These are phyloP conservation scores for Neurospora sp. DNA, from an alignment of 495 filamentous ascomycete genomes.

Conservation along the genomic window DNA sequence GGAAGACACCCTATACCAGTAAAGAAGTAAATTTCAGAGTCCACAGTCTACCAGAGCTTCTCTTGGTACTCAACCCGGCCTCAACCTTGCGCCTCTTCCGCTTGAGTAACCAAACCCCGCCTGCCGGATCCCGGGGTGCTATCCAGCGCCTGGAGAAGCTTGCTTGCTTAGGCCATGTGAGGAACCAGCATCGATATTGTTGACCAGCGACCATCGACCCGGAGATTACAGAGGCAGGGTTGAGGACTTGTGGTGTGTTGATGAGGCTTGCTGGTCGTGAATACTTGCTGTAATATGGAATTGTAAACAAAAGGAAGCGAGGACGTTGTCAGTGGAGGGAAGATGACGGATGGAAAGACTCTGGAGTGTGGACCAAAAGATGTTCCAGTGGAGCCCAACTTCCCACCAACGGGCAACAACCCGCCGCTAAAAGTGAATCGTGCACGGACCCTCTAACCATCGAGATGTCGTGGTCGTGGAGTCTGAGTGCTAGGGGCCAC, in stretches of 20 bases:
- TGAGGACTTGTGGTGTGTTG: background rate
- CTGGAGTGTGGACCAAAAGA: background rate
- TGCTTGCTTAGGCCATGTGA: background rate
- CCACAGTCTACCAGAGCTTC: background rate
- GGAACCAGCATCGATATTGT: background rate
- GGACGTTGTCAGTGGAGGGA: background rate
- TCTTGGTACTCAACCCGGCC: background rate
- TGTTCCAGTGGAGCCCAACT: background rate
- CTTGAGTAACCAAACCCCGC: background rate
- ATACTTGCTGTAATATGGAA: background rate
- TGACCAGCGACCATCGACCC: background rate
- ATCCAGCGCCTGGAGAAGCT: background rate
- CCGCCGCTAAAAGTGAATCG: background rate
- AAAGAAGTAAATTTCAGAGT: background rate
- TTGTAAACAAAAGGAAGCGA: background rate
- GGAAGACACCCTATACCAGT: background rate
- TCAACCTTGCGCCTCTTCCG: background rate
- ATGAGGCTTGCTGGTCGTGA: background rate
- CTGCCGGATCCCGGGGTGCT: background rate
- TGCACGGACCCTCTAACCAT: background rate
- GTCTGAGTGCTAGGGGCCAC: background rate
- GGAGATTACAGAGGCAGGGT: background rate
- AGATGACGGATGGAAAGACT: background rate
- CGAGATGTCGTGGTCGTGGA: background rate
- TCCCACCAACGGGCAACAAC: background rate